Percentiles rank a stretch among this genome's conserved stretches.
phyloP scores from a whole-genome alignment of 2,329 filamentous ascomycete genomes.

The Teratosphaeria gauchensis region DNA sequence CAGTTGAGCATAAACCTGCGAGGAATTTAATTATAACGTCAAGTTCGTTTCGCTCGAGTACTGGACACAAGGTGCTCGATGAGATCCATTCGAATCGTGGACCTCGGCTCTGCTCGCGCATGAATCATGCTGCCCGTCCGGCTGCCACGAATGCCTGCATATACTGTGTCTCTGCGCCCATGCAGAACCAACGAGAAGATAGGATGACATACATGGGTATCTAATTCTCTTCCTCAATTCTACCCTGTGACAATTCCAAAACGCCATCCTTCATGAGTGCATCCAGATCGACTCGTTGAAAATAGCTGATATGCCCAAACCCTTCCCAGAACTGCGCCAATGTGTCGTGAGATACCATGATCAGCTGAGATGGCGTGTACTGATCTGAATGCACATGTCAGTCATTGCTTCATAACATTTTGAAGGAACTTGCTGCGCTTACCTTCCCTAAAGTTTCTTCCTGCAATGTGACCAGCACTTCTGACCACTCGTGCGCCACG shows the following conservation, averaged over 20 bases:
- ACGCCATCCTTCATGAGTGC: conserved; percentile 14
- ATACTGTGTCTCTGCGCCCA: too few species aligned
- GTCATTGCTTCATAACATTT: background rate
- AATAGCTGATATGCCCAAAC: conserved; percentile 41
- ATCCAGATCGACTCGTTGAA: conserved; percentile 38
- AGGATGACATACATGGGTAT: background rate
- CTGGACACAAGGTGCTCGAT: too few species aligned
- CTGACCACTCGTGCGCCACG: conserved; percentile 63
- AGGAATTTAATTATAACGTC: too few species aligned
- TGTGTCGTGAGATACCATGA: conserved; percentile 66
- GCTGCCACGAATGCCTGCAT: too few species aligned
- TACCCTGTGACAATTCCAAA: background rate
- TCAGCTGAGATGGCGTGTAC: conserved; percentile 65
- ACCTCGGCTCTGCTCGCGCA: too few species aligned
- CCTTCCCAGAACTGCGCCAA: conserved; percentile 74
- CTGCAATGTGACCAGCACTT: conserved; percentile 69
- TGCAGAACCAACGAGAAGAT: too few species aligned
- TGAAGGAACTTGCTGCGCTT: conserved; percentile 26
- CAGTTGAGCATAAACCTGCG: too few species aligned
- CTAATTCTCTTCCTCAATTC: background rate
- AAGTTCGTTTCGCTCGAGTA: too few species aligned
- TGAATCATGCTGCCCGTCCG: too few species aligned
- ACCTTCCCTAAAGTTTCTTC: conserved; percentile 62
- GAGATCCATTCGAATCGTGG: too few species aligned
- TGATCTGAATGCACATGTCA: conserved; percentile 43